Conservation (phyloP, 495 filamentous ascomycete species). For the Xylaria venustula region DNA sequence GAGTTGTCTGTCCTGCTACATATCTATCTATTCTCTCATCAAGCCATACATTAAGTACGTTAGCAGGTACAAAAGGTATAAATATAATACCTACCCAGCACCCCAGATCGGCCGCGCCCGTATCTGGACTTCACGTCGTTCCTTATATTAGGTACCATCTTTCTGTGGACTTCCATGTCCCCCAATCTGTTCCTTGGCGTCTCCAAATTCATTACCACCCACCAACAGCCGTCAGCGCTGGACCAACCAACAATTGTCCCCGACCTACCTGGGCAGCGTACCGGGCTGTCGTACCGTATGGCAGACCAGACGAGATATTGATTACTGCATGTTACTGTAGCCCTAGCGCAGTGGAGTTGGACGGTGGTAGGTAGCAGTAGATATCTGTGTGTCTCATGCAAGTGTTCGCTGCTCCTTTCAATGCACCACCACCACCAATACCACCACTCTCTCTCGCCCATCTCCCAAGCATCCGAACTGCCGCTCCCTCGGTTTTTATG, state of each 20-base stretch:
- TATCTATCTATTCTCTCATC: too few relatives aligned
- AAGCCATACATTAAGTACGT: too few relatives aligned
- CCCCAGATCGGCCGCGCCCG: neutral
- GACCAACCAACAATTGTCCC: too few relatives aligned
- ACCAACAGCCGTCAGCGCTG: neutral
- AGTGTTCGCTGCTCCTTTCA: constrained; percentile 7
- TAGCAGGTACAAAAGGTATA: too few relatives aligned
- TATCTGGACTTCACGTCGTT: neutral
- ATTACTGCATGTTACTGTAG: neutral
- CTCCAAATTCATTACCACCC: neutral
- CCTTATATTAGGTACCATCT: neutral
- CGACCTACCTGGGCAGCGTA: too few relatives aligned
- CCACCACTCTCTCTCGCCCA: too few relatives aligned
- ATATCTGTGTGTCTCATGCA: neutral
- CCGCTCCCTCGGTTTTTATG: neutral
- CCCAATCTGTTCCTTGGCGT: neutral
- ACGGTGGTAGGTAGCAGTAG: too few relatives aligned
- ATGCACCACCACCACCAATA: constrained; percentile 1
- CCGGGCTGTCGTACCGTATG: neutral
- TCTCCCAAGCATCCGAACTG: constrained; percentile 8
- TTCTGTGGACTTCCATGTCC: neutral
- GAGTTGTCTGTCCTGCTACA: too few relatives aligned
- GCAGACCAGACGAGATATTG: neutral
- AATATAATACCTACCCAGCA: too few relatives aligned
- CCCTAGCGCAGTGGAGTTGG: neutral